Evolutionary conservation across 176 grass and related monocot species (phyloP).

Genomic region (Pharus latifolius): DNA sequence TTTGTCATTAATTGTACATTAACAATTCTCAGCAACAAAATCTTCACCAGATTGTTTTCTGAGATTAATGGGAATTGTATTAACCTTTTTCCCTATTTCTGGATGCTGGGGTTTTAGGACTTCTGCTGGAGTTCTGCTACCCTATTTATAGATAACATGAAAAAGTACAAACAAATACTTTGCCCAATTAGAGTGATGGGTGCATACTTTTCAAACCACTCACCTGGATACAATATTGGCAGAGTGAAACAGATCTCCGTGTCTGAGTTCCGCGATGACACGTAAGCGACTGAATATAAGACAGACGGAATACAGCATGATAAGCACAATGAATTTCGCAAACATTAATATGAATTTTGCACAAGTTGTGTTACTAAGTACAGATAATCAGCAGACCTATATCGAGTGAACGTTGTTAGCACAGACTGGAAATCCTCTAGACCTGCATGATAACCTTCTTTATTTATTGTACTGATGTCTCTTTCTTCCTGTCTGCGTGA

Average conservation of each 20-base stretch:
- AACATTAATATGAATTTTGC: neutral
- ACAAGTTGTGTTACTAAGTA: neutral
- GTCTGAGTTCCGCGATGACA: conserved; percentile 91
- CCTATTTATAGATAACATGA: neutral
- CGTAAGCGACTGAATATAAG: conserved; percentile 61
- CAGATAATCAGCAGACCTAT: conserved; percentile 52
- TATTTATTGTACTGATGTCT: conserved; percentile 47
- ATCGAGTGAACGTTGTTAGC: conserved; percentile 93
- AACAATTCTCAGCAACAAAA: neutral
- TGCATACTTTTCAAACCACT: conserved; percentile 7
- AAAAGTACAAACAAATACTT: neutral
- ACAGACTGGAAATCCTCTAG: conserved; percentile 99
- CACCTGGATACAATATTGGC: conserved; percentile 99
- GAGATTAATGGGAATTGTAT: neutral
- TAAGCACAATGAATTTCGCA: neutral
- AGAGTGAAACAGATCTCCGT: conserved; percentile 95
- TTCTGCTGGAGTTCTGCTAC: neutral
- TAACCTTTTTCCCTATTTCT: neutral
- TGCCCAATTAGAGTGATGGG: neutral
- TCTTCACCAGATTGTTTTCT: neutral
- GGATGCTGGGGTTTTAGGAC: too few species aligned
- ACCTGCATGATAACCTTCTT: conserved; percentile 84
- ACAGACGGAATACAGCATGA: neutral
- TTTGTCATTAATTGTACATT: neutral
- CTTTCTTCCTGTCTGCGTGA: conserved; percentile 54